These are phyloP conservation scores for Lanmaoa rubissima DNA, from an alignment of 768 basidiomycete genomes.

Conservation along the genomic window DNA sequence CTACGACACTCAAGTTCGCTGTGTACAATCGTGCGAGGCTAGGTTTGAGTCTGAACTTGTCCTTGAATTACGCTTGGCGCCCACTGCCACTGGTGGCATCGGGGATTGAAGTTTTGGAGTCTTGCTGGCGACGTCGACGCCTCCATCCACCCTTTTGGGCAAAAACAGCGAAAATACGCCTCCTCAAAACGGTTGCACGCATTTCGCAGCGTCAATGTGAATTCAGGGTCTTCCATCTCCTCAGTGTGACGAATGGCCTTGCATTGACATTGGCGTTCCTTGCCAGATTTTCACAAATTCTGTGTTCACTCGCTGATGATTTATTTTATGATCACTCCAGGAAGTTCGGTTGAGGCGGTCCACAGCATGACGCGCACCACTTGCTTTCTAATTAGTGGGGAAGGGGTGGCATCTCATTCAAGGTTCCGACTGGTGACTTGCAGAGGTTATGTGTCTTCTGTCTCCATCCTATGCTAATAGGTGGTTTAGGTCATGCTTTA, in stretches of 20 bases:
- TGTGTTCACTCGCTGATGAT: background rate
- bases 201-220: background rate
- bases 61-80: too few species aligned
- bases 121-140: too few species aligned
- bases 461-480: background rate
- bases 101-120: too few species aligned
- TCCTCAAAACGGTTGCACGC: background rate
- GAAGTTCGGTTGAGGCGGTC: background rate
- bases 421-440: background rate
- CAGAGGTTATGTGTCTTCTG: background rate
- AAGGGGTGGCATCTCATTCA: background rate
- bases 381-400: background rate
- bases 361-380: background rate
- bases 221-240: background rate
- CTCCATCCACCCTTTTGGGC: background rate
- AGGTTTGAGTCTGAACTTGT: too few species aligned
- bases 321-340: background rate
- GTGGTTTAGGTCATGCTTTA: background rate
- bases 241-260: background rate
- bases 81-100: too few species aligned
- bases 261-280: background rate
- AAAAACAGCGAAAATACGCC: background rate
- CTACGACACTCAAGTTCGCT: too few species aligned
- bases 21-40: too few species aligned
- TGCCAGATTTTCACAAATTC: background rate